Percentiles rank a stretch among this genome's conserved stretches.
phyloP scores from a whole-genome alignment of 768 basidiomycete species.

The Tulasnella sp. region DNA sequence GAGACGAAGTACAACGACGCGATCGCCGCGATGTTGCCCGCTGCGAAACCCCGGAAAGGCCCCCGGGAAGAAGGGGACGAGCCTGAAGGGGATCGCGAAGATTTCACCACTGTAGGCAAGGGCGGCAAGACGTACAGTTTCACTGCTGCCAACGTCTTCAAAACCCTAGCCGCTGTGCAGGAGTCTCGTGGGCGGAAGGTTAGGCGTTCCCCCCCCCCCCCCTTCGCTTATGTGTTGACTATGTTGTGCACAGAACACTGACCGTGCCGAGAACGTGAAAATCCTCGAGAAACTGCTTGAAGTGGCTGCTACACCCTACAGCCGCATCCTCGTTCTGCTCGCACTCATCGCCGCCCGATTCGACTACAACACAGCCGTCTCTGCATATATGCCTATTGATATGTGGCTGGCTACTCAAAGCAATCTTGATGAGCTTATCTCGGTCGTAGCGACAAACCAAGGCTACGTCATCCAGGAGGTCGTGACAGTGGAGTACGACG shows the following conservation, averaged over 20 bases:
- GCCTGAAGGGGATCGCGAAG: constrained; percentile 37
- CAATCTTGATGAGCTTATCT: constrained; percentile 80
- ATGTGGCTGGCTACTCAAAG: constrained; percentile 78
- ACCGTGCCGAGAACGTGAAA: constrained; percentile 86
- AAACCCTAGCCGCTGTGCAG: constrained; percentile 78
- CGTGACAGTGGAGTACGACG: constrained; percentile 82
- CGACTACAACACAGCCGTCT: constrained; percentile 84
- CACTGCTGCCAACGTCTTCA: constrained; percentile 78
- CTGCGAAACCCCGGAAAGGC: constrained; percentile 22
- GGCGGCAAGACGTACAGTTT: constrained; percentile 75
- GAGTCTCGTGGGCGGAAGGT: constrained; percentile 97
- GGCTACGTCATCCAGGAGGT: constrained; percentile 73
- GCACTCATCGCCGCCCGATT: constrained; percentile 90
- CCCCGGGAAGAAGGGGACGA: constrained; percentile 23
- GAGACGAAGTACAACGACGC: constrained; percentile 54
- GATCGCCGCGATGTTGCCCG: constrained; percentile 32
- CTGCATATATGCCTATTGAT: constrained; percentile 83
- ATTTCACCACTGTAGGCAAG: constrained; percentile 84
- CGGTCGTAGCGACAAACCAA: constrained; percentile 56
- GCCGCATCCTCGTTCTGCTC: constrained; percentile 86
- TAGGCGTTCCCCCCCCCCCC: constrained; percentile 15
- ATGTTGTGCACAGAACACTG: constrained; percentile 61
- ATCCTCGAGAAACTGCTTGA: constrained; percentile 78
- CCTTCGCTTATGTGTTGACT: constrained; percentile 2
- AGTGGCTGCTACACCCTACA: constrained; percentile 78